A percentile compares a stretch with the other conserved stretches of the same genome.
These are phyloP conservation scores for Cutaneotrichosporon daszewskae DNA, from an alignment of 1,284 basidiomycete genomes.

Conservation along the genomic window DNA sequence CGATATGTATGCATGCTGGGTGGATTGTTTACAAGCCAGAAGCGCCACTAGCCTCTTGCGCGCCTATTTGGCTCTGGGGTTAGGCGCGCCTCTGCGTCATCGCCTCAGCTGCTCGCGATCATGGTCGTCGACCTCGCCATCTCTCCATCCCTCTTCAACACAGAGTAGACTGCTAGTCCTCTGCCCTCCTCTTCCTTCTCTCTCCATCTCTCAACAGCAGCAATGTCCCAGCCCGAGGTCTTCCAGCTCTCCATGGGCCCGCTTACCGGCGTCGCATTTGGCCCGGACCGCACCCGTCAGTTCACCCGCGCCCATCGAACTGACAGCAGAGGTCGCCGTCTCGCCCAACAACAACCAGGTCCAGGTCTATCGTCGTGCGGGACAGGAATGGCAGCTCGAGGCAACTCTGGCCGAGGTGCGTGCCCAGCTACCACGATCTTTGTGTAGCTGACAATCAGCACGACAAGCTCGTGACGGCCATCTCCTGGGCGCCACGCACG, in stretches of 20 bases:
- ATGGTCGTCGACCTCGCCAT: not conserved
- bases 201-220: constrained; percentile 54
- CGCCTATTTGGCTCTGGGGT: not conserved
- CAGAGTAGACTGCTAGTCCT: constrained; percentile 45
- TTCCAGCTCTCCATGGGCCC: constrained; percentile 74
- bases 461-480: constrained; percentile 95
- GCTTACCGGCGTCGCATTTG: constrained; percentile 88
- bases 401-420: constrained; percentile 81
- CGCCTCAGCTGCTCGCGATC: not conserved
- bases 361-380: constrained; percentile 67
- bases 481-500: constrained; percentile 95
- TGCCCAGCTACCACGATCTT: constrained; percentile 6
- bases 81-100: not conserved
- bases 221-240: constrained; percentile 70
- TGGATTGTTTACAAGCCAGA: no score
- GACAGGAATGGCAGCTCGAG: constrained; percentile 64
- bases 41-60: no score
- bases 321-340: constrained; percentile 70
- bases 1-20: no score
- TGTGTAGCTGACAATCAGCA: constrained; percentile 57
- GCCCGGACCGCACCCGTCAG: constrained; percentile 77
- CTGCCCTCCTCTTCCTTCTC: constrained; percentile 13
- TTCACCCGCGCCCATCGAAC: constrained; percentile 12
- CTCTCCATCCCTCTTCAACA: constrained; percentile 1
- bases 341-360: constrained; percentile 87